These are phyloP conservation scores for Sclerotinia nivalis DNA, from an alignment of 2,329 filamentous ascomycete genomes.

Conservation along the genomic window DNA sequence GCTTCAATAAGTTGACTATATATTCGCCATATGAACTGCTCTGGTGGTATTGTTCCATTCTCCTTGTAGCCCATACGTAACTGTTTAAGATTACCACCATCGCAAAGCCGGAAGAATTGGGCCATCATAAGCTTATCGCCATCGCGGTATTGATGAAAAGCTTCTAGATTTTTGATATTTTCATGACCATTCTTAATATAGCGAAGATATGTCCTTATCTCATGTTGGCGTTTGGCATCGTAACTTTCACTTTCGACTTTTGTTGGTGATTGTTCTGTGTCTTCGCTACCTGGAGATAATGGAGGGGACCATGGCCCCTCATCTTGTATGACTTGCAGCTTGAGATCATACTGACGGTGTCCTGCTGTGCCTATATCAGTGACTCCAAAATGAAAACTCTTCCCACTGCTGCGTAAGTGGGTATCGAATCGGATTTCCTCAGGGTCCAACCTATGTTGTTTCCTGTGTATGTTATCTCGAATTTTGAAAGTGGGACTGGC, in stretches of 20 bases:
- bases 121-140: background rate
- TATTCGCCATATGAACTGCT: conserved; percentile 12
- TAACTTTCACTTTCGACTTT: background rate
- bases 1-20: background rate
- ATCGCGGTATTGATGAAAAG: conserved; percentile 11
- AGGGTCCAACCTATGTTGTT: background rate
- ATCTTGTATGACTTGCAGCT: background rate
- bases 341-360: background rate
- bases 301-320: background rate
- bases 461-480: background rate
- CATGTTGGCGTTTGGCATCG: conserved; percentile 4
- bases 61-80: background rate
- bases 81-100: conserved; percentile 11
- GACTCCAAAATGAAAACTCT: background rate
- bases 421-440: background rate
- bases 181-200: conserved; percentile 9
- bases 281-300: conserved; percentile 3
- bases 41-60: background rate
- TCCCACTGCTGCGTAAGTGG: background rate
- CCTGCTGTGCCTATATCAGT: background rate
- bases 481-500: background rate
- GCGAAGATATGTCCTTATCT: background rate
- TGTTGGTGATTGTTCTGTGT: background rate
- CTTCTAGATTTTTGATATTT: conserved; percentile 11
- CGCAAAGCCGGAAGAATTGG: conserved; percentile 6